Percentiles rank a stretch among this genome's conserved stretches.
Conservation (phyloP, 768 basidiomycete species). For the Boletus fagicola region DNA sequence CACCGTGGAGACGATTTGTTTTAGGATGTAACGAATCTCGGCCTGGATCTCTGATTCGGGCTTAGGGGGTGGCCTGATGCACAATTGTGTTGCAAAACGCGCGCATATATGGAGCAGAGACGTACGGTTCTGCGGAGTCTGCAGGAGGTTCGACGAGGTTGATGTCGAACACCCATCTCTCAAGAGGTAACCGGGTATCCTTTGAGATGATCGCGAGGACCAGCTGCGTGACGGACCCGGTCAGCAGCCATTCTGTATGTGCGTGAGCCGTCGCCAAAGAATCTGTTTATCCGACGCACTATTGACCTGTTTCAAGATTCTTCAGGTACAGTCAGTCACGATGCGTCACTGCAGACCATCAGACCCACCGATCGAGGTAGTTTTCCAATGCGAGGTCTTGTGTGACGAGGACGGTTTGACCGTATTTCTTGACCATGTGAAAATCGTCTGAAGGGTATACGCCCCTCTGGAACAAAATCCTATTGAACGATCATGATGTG, state of each 20-base stretch:
- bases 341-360: not conserved
- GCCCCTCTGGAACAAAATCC: slow-evolving; percentile 94
- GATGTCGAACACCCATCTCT: slow-evolving; percentile 98
- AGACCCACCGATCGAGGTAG: slow-evolving; percentile 74
- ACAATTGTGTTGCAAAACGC: not conserved
- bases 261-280: not conserved
- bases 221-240: slow-evolving; percentile 88
- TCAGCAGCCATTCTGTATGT: slow-evolving; percentile 84
- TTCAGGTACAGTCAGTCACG: slow-evolving; percentile 29
- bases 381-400: slow-evolving; percentile 91
- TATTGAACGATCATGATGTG: slow-evolving; percentile 29
- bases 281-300: slow-evolving; percentile 50
- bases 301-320: slow-evolving; percentile 89
- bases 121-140: slow-evolving; percentile 52
- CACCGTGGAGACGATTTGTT: slow-evolving; percentile 96
- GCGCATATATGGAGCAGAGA: slow-evolving; percentile 9
- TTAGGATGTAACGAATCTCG: slow-evolving; percentile 96
- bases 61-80: slow-evolving; percentile 52
- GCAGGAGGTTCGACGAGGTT: slow-evolving; percentile 69
- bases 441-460: slow-evolving; percentile 99
- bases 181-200: slow-evolving; percentile 86
- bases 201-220: slow-evolving; percentile 96
- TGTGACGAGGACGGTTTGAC: slow-evolving; percentile 91
- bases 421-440: slow-evolving; percentile 99
- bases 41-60: slow-evolving; percentile 90